Evolutionary conservation across 495 filamentous ascomycete genomes (phyloP).

Genomic region (Penicillium taxi): DNA sequence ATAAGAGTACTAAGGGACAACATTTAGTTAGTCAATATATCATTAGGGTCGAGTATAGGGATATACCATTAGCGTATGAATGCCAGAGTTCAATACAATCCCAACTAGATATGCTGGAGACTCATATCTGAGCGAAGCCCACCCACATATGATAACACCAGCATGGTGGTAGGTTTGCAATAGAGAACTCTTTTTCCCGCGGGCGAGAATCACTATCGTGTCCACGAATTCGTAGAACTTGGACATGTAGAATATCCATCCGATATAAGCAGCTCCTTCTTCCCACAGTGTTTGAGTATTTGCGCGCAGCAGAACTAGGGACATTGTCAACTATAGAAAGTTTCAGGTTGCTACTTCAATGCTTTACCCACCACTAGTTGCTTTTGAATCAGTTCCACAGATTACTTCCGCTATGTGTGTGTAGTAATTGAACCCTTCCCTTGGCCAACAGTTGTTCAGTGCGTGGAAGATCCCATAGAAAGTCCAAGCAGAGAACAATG

Average conservation of each 20-base stretch:
- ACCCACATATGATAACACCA: conserved; percentile 68
- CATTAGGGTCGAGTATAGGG: neutral
- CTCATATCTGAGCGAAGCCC: conserved; percentile 7
- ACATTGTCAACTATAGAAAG: neutral
- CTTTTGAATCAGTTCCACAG: conserved; percentile 6
- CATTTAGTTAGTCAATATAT: neutral
- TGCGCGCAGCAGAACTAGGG: conserved; percentile 3
- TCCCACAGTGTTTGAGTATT: conserved; percentile 2
- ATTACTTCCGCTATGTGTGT: too few species aligned
- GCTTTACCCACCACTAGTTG: conserved; percentile 7
- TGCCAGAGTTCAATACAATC: conserved; percentile 69
- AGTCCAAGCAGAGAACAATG: conserved; percentile 12
- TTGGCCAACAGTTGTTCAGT: too few species aligned
- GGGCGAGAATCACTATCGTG: conserved; percentile 74
- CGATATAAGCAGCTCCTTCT: conserved; percentile 19
- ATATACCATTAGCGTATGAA: conserved; percentile 75
- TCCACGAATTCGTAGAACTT: conserved; percentile 91
- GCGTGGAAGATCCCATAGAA: too few species aligned
- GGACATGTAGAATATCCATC: conserved; percentile 85
- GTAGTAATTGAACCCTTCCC: too few species aligned
- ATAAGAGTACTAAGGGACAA: conserved; percentile 14
- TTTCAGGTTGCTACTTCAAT: neutral
- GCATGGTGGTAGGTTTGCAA: conserved; percentile 87
- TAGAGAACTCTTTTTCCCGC: conserved; percentile 71
- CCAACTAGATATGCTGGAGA: conserved; percentile 51